These are phyloP conservation scores for Alternaria solani DNA, from an alignment of 2,329 filamentous ascomycete genomes.

Conservation along the genomic window DNA sequence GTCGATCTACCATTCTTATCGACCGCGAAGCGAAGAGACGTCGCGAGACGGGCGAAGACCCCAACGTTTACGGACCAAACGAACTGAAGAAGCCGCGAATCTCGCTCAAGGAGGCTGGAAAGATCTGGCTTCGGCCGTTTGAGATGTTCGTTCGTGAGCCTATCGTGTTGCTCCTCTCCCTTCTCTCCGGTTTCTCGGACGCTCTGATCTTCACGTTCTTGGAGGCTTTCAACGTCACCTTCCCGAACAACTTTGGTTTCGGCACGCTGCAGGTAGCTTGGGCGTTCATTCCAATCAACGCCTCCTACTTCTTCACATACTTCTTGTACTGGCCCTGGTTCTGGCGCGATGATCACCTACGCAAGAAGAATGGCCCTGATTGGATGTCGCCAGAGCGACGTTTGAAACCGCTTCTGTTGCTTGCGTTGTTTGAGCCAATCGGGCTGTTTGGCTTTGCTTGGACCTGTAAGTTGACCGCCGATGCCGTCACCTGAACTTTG, in stretches of 20 bases:
- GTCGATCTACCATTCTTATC: constrained; percentile 75
- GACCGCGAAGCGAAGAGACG: constrained; percentile 77
- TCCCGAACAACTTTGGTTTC: constrained; percentile 69
- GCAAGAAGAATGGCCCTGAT: constrained; percentile 49
- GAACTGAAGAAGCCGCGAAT: constrained; percentile 61
- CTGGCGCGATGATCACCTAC: constrained; percentile 51
- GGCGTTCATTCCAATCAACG: constrained; percentile 59
- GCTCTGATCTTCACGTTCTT: constrained; percentile 81
- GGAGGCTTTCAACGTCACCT: constrained; percentile 72
- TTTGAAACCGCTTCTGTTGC: constrained; percentile 69
- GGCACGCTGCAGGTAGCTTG: constrained; percentile 64
- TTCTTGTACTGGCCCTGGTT: constrained; percentile 64
- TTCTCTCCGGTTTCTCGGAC: constrained; percentile 77
- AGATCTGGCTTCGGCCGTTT: constrained; percentile 62
- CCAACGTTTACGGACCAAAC: constrained; percentile 74
- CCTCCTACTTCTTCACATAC: constrained; percentile 72
- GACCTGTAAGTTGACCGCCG: constrained; percentile 56
- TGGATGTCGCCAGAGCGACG: constrained; percentile 67
- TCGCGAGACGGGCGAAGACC: constrained; percentile 65
- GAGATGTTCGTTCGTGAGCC: constrained; percentile 77
- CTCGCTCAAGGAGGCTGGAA: constrained; percentile 47
- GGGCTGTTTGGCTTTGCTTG: constrained; percentile 75
- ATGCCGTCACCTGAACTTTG: background rate
- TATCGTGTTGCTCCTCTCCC: constrained; percentile 74
- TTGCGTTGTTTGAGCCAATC: constrained; percentile 67